Evolutionary conservation across 257 asterid genomes (phyloP).

Genomic region (Petunia axillaris): DNA sequence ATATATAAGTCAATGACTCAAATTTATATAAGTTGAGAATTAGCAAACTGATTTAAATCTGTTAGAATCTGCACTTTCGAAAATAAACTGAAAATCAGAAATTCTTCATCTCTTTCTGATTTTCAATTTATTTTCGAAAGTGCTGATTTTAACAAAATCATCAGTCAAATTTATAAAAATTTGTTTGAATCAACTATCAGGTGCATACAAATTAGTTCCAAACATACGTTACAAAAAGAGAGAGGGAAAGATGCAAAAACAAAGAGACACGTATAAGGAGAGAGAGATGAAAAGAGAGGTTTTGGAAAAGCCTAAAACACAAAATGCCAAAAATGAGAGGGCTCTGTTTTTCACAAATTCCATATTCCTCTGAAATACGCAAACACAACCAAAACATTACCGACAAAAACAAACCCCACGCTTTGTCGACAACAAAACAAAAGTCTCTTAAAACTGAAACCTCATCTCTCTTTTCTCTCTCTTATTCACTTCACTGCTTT

Average conservation of each 20-base stretch:
- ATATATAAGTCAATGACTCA: too few species aligned
- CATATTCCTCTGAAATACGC: constrained; percentile 29
- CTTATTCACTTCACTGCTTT: not conserved
- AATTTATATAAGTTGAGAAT: too few species aligned
- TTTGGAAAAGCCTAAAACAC: not conserved
- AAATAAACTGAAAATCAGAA: too few species aligned
- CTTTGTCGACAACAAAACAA: constrained; percentile 26
- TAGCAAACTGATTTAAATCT: too few species aligned
- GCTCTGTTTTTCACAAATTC: constrained; percentile 28
- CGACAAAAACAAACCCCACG: constrained; percentile 30
- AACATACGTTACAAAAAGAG: too few species aligned
- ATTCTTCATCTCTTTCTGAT: too few species aligned
- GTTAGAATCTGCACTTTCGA: too few species aligned
- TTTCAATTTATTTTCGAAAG: too few species aligned
- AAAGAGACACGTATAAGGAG: not conserved
- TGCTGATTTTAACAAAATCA: too few species aligned
- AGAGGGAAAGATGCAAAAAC: not conserved
- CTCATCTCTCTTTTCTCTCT: not conserved
- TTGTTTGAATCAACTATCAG: too few species aligned
- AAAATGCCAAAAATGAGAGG: constrained; percentile 14
- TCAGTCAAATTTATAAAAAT: too few species aligned
- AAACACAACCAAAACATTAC: constrained; percentile 1
- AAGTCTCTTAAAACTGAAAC: not conserved
- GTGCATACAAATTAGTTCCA: too few species aligned
- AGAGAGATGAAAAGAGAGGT: not conserved